These are phyloP conservation scores for Flammula alnicola DNA, from an alignment of 1,284 basidiomycete species.

Conservation along the genomic window DNA sequence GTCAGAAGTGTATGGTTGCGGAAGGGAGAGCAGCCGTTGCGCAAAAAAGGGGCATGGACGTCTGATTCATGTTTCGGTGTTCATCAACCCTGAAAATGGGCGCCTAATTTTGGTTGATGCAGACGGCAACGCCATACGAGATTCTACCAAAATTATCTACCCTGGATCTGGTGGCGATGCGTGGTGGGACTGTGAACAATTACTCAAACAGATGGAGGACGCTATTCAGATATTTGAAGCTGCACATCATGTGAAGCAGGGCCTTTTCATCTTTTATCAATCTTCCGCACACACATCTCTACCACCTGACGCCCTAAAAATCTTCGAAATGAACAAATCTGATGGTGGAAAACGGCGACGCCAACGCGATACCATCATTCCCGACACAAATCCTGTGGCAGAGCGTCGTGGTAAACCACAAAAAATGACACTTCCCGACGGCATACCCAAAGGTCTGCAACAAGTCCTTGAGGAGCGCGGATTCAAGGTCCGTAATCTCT, in stretches of 20 bases:
- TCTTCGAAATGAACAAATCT: conserved; percentile 38
- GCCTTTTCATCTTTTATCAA: conserved; percentile 39
- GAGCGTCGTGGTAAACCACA: conserved; percentile 29
- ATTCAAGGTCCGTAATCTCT: conserved; percentile 24
- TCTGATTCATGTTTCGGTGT: conserved; percentile 25
- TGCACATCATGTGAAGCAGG: conserved; percentile 28
- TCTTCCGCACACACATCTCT: conserved; percentile 37
- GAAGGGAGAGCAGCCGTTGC: conserved; percentile 22
- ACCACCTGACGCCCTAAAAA: conserved; percentile 33
- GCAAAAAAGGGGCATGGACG: conserved; percentile 29
- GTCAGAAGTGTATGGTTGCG: conserved; percentile 17
- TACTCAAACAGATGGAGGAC: conserved; percentile 28
- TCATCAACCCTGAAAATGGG: conserved; percentile 20
- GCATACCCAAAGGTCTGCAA: conserved; percentile 37
- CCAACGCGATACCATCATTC: conserved; percentile 37
- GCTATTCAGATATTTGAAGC: conserved; percentile 32
- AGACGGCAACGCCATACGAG: conserved; percentile 7
- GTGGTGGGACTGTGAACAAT: conserved; percentile 27
- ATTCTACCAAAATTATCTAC: conserved; percentile 22
- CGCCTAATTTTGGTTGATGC: conserved; percentile 2
- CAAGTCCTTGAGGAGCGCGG: conserved; percentile 37
- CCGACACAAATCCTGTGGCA: conserved; percentile 29
- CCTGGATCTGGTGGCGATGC: conserved; percentile 21
- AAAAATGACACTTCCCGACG: conserved; percentile 32
- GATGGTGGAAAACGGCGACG: conserved; percentile 35